Percentiles rank a stretch among this genome's conserved stretches.
Conservation (phyloP, 257 asterid genomes). For the Hygrophila difformis region DNA sequence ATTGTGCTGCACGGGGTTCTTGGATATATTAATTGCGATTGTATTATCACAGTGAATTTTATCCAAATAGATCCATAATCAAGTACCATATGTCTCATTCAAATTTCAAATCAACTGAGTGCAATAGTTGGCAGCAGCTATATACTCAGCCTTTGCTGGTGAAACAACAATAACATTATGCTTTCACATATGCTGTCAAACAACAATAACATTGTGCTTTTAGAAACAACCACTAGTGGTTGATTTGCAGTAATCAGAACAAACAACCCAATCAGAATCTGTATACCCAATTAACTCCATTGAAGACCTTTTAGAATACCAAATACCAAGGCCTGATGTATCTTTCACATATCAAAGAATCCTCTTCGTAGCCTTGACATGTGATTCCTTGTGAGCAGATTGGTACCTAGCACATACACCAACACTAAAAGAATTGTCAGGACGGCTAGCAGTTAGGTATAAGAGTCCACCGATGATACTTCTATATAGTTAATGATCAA, state of each 20-base stretch:
- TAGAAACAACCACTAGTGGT: not conserved
- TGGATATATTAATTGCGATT: not conserved
- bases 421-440: not conserved
- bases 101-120: no score
- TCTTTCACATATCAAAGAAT: constrained; percentile 5
- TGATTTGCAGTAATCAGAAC: no score
- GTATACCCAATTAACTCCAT: no score
- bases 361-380: not conserved
- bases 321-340: no score
- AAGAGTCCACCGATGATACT: not conserved
- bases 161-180: not conserved
- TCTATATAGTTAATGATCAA: no score
- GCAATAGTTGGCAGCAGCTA: no score
- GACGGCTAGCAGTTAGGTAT: constrained; percentile 4
- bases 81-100: not conserved
- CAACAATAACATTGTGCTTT: not conserved
- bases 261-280: no score
- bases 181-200: not conserved
- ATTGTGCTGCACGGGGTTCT: not conserved
- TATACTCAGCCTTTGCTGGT: no score
- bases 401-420: constrained; percentile 4
- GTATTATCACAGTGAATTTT: not conserved
- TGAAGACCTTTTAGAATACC: no score
- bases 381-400: not conserved
- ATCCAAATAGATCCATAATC: not conserved